Evolutionary conservation across 352 stramenopile genomes (phyloP).

Genomic region (Phytophthora kernoviae): DNA sequence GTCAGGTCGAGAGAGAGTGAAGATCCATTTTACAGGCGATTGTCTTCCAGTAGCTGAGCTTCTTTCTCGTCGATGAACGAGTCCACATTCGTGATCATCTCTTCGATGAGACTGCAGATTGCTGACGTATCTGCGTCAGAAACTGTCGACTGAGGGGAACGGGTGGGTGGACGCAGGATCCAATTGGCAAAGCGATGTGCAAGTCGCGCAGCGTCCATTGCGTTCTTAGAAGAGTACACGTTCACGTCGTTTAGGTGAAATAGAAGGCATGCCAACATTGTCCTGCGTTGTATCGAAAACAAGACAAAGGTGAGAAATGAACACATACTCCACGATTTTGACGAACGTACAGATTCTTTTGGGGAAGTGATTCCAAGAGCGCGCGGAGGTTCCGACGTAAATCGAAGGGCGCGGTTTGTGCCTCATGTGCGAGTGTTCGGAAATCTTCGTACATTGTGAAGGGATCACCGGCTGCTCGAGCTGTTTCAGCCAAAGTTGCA

Average conservation of each 20-base stretch:
- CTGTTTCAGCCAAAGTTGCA: slow-evolving; percentile 71
- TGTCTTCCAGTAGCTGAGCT: slow-evolving; percentile 54
- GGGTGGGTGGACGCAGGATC: slow-evolving; percentile 49
- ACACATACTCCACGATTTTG: background rate
- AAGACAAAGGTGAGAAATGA: slow-evolving; percentile 10
- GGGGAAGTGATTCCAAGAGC: slow-evolving; percentile 60
- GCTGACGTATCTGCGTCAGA: slow-evolving; percentile 17
- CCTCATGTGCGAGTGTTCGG: slow-evolving; percentile 42
- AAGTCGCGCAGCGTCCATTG: slow-evolving; percentile 64
- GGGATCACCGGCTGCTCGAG: slow-evolving; percentile 70
- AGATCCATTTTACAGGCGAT: slow-evolving; percentile 32
- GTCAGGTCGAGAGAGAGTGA: no score
- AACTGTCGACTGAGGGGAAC: slow-evolving; percentile 9
- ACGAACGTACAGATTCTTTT: slow-evolving; percentile 65
- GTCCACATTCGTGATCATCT: slow-evolving; percentile 80
- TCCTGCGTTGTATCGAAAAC: slow-evolving; percentile 26
- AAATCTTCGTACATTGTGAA: slow-evolving; percentile 75
- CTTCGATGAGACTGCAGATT: slow-evolving; percentile 48
- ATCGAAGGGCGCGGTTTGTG: slow-evolving; percentile 53
- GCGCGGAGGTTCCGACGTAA: slow-evolving; percentile 59
- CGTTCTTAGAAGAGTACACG: slow-evolving; percentile 77
- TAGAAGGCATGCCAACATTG: slow-evolving; percentile 74
- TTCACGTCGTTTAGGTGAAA: slow-evolving; percentile 87
- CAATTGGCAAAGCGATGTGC: slow-evolving; percentile 56
- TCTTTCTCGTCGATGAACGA: slow-evolving; percentile 78